Base-by-base conservation (phyloP, 2,329 filamentous ascomycete species). In the Stemphylium beticola region DNA sequence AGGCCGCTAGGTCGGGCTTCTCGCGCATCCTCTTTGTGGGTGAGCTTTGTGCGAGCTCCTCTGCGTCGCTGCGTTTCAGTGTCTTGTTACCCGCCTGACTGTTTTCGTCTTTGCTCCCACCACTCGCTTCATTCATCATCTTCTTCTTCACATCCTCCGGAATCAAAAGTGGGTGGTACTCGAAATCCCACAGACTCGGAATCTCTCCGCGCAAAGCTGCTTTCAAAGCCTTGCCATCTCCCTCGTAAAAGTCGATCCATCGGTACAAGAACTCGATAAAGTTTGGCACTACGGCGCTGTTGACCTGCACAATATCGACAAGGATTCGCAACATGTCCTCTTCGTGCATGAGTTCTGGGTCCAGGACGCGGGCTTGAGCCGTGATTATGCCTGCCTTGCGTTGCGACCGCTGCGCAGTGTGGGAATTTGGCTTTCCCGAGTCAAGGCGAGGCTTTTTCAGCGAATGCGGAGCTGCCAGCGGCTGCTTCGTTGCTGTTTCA, bases 251-350 rank as follows among this genome's bases (percentile, higher is more conserved):
- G 55, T 75, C 72, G 43, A 75, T 56, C 64, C 66, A 70, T 4
- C 63, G 60, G 39, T 75, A 75, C 7, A 75, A 50, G 22, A 72
- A 72, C 39, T 75, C 72, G 33, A 75, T 63, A 24, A 67, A 71
- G 49, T 74, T 75, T 1, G 72, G 72, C 2, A 75, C 64, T 14
- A 72, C 45, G 8, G 48, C 52, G 48, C 57, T 63, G 8, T 61
- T 49, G 8, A 61, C 62, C 34, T 73, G 69, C 5, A 74, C 60
- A 20, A 74, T 74, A 22, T 72, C 67, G 40, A 73, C 62, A 24
- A 74, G 47, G 22, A 70, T 66, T 3, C 69, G 62, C 17, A 72
- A 31, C 57, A 73, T 62, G 2, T 71, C 65, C 10, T 68, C 66
- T 26, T 71, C 60, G 31, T 63, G 49, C 44, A 69, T 59, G n/a